A percentile compares a stretch with the other conserved stretches of the same genome.
Evolutionary conservation across 352 stramenopile species (phyloP).

Genomic region (Peronospora destructor): DNA sequence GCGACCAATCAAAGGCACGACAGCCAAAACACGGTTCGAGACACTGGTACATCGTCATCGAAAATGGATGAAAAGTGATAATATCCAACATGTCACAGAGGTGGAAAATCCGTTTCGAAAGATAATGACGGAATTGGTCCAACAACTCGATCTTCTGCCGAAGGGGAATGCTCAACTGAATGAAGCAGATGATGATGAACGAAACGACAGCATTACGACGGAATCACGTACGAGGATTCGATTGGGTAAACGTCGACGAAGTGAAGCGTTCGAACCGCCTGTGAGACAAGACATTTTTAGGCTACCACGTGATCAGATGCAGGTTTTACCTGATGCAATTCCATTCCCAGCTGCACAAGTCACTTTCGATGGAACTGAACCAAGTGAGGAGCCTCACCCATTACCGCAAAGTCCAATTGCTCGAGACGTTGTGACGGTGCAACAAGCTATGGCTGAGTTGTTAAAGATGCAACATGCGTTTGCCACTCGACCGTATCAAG

Average conservation of each 20-base stretch:
- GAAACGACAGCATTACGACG: constrained; percentile 1
- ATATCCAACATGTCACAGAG: background rate
- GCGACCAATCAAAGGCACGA: constrained; percentile 24
- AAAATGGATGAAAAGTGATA: constrained; percentile 8
- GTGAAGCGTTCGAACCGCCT: background rate
- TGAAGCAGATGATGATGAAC: background rate
- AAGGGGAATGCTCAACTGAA: constrained; percentile 4
- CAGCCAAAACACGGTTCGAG: constrained; percentile 22
- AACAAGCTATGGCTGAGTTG: constrained; percentile 20
- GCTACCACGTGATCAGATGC: constrained; percentile 6
- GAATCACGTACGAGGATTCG: no score
- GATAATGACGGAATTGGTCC: constrained; percentile 19
- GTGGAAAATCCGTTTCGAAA: constrained; percentile 5
- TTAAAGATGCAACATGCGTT: constrained; percentile 21
- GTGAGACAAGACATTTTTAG: constrained; percentile 1
- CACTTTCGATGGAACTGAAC: constrained; percentile 2
- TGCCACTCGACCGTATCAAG: constrained; percentile 6
- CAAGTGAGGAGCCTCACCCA: background rate
- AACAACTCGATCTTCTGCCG: background rate
- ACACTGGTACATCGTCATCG: constrained; percentile 17
- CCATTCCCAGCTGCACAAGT: background rate
- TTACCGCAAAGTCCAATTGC: background rate
- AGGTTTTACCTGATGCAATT: constrained; percentile 2
- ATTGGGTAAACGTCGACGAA: constrained; percentile 15
- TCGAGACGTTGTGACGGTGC: constrained; percentile 11